These are phyloP conservation scores for Dothideomycetes sp. DNA, from an alignment of 2,329 filamentous ascomycete genomes.

Conservation along the genomic window DNA sequence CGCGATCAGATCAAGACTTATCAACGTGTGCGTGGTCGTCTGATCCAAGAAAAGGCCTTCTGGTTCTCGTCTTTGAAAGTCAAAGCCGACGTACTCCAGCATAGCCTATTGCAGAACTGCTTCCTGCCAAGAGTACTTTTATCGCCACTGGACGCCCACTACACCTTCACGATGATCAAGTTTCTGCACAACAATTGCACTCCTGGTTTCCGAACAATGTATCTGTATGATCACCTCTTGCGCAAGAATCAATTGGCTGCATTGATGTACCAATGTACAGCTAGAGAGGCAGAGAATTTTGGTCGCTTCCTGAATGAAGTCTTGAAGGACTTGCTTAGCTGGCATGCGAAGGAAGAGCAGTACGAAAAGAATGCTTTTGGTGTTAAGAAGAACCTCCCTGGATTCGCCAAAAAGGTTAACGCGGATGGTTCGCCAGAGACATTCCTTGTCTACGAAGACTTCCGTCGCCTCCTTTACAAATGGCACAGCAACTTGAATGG, in stretches of 20 bases:
- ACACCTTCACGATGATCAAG: slow-evolving; percentile 74
- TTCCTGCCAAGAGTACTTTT: slow-evolving; percentile 79
- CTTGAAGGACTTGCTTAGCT: slow-evolving; percentile 66
- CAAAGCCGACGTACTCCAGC: slow-evolving; percentile 56
- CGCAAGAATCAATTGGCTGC: slow-evolving; percentile 67
- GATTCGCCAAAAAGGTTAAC: slow-evolving; percentile 67
- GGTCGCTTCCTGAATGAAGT: slow-evolving; percentile 80
- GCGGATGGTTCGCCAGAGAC: slow-evolving; percentile 55
- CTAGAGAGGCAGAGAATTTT: slow-evolving; percentile 85
- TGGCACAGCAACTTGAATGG: slow-evolving; percentile 79
- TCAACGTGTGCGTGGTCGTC: slow-evolving; percentile 53
- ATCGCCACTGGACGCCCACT: slow-evolving; percentile 80
- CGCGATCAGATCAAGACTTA: slow-evolving; percentile 58
- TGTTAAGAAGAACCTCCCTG: slow-evolving; percentile 52
- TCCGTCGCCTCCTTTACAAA: slow-evolving; percentile 72
- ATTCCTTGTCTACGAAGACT: slow-evolving; percentile 75
- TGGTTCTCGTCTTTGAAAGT: slow-evolving; percentile 64
- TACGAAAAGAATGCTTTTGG: slow-evolving; percentile 81
- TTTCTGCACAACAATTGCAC: slow-evolving; percentile 77
- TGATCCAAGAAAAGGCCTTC: slow-evolving; percentile 62
- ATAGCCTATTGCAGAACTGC: slow-evolving; percentile 77
- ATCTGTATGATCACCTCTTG: slow-evolving; percentile 75
- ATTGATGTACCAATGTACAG: slow-evolving; percentile 80
- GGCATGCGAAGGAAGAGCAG: slow-evolving; percentile 66
- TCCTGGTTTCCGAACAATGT: slow-evolving; percentile 76